These are phyloP conservation scores for Ophiognomonia clavigignenti-juglandacearum DNA, from an alignment of 2,329 filamentous ascomycete species.

Conservation along the genomic window DNA sequence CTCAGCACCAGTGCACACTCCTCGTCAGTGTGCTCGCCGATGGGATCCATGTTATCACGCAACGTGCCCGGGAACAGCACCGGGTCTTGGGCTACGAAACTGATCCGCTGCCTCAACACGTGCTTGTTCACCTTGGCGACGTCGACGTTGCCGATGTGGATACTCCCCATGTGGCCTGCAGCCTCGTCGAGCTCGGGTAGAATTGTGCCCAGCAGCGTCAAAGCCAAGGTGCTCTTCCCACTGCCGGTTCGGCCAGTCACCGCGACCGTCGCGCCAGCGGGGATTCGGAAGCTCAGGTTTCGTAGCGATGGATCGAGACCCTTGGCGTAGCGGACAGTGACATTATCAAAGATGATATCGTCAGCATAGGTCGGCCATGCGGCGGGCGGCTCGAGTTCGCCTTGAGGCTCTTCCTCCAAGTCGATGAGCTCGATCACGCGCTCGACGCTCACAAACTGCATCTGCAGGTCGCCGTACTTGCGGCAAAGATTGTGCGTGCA, in stretches of 20 bases:
- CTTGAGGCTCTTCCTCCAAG: conserved; percentile 69
- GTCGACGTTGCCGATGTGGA: conserved; percentile 50
- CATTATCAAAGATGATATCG: conserved; percentile 70
- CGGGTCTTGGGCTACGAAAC: conserved; percentile 61
- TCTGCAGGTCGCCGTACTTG: conserved; percentile 78
- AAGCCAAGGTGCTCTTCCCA: conserved; percentile 74
- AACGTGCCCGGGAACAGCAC: conserved; percentile 56
- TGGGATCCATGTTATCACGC: conserved; percentile 64
- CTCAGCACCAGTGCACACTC: conserved; percentile 49
- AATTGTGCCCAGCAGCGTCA: conserved; percentile 53
- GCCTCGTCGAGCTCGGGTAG: conserved; percentile 34
- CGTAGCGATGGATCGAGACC: conserved; percentile 69
- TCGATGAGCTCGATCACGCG: conserved; percentile 77
- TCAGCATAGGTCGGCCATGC: conserved; percentile 71
- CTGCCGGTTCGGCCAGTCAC: conserved; percentile 81
- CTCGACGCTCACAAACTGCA: conserved; percentile 89
- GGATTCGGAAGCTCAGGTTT: conserved; percentile 67
- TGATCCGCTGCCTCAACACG: conserved; percentile 51
- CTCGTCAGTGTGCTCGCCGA: conserved; percentile 49
- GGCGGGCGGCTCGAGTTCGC: conserved; percentile 63
- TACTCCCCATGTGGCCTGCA: conserved; percentile 33
- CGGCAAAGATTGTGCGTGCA: conserved; percentile 72
- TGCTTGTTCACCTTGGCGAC: conserved; percentile 50
- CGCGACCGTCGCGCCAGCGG: conserved; percentile 55
- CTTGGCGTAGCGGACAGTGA: conserved; percentile 75